phyloP scores from a whole-genome alignment of 495 filamentous ascomycete species.

The Hypoxylon trugodes region DNA sequence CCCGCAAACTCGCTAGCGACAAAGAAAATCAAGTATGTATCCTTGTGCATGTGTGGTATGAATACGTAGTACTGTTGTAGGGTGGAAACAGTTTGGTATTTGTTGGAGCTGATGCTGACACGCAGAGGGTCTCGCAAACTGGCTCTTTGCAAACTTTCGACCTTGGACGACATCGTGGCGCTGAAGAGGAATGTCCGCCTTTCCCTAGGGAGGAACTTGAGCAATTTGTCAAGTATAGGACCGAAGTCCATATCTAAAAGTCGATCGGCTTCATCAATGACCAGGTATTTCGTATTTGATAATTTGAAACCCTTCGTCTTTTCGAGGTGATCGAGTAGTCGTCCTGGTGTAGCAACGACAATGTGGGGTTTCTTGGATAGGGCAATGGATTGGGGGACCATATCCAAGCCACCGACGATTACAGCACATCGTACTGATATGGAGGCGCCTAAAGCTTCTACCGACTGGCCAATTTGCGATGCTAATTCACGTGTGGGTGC shows the following conservation, averaged over 20 bases:
- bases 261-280: conserved; percentile 94
- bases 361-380: conserved; percentile 93
- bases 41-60: conserved; percentile 89
- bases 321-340: conserved; percentile 91
- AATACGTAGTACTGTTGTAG: conserved; percentile 84
- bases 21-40: conserved; percentile 80
- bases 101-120: conserved; percentile 76
- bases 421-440: conserved; percentile 82
- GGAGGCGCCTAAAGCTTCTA: conserved; percentile 82
- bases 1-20: conserved; percentile 85
- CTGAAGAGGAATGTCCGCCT: conserved; percentile 89
- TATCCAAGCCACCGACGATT: conserved; percentile 93
- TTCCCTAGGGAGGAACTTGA: conserved; percentile 86
- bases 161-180: conserved; percentile 91
- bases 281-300: conserved; percentile 79
- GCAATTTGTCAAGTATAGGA: conserved; percentile 88
- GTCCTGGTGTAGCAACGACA: conserved; percentile 86
- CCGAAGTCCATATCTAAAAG: conserved; percentile 95
- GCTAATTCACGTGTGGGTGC: conserved; percentile 94
- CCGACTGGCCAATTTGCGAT: conserved; percentile 83
- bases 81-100: conserved; percentile 88
- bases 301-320: conserved; percentile 96
- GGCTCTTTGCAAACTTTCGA: conserved; percentile 90
- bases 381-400: conserved; percentile 87
- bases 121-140: conserved; percentile 74